phyloP scores from a whole-genome alignment of 306 rosid species.

The Mimosa bimucronata region DNA sequence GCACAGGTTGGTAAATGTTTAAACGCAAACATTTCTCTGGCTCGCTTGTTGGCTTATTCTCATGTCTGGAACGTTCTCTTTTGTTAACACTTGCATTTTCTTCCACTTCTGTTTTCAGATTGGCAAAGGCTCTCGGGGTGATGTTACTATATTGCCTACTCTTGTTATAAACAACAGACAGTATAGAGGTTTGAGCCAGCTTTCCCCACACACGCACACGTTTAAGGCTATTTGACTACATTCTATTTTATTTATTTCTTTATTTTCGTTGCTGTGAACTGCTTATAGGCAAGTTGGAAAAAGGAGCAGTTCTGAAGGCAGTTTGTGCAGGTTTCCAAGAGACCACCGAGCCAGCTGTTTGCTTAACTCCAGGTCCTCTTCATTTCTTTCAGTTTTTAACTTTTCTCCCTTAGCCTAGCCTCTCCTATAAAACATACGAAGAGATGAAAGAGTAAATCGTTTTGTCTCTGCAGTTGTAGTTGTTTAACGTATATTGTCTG shows the following conservation, averaged over 20 bases:
- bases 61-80: constrained; percentile 18
- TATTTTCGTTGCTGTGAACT: not conserved
- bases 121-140: constrained; percentile 87
- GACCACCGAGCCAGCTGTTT: constrained; percentile 91
- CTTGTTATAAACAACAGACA: constrained; percentile 92
- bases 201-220: not conserved
- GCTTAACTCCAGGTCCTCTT: constrained; percentile 76
- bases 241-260: not conserved
- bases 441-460: not conserved
- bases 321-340: constrained; percentile 89
- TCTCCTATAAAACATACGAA: constrained; percentile 6
- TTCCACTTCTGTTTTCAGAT: constrained; percentile 58
- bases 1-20: constrained; percentile 65
- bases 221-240: not conserved
- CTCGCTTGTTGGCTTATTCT: constrained; percentile 25
- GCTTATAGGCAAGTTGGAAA: constrained; percentile 56
- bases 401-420: constrained; percentile 10
- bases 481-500: constrained; percentile 18
- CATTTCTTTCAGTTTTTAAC: constrained; percentile 29
- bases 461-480: not conserved
- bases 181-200: constrained; percentile 72
- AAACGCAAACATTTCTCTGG: constrained; percentile 11
- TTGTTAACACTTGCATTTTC: constrained; percentile 12
- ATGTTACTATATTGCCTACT: constrained; percentile 94
- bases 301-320: constrained; percentile 87